phyloP scores from a whole-genome alignment of 2,329 filamentous ascomycete genomes.

The Ophiostoma angusticollis region DNA sequence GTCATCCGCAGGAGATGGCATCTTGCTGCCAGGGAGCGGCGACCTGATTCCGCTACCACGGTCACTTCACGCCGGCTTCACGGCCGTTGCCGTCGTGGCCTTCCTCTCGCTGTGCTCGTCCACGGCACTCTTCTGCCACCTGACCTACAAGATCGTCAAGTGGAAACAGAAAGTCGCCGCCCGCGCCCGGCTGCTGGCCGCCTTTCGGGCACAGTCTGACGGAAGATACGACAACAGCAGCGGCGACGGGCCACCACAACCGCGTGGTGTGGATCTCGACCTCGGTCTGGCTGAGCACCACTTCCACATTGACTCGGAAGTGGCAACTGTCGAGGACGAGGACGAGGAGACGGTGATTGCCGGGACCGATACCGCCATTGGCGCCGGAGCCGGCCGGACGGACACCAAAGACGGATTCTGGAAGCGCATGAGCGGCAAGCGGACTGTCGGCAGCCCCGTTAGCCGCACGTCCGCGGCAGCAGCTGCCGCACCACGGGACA shows the following conservation, averaged over 20 bases:
- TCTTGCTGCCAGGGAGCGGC: slow-evolving; percentile 11
- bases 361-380: too few species aligned
- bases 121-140: slow-evolving; percentile 15
- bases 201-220: too few species aligned
- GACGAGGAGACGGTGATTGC: too few species aligned
- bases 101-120: slow-evolving; percentile 17
- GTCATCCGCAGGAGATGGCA: neutral
- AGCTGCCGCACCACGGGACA: too few species aligned
- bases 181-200: too few species aligned
- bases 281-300: slow-evolving; percentile 18
- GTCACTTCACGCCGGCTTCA: slow-evolving; percentile 16
- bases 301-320: slow-evolving; percentile 8
- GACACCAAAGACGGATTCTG: neutral
- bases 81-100: slow-evolving; percentile 15
- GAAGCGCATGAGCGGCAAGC: too few species aligned
- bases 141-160: slow-evolving; percentile 18
- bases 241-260: neutral
- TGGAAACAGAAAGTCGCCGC: slow-evolving; percentile 15
- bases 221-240: too few species aligned
- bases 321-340: too few species aligned
- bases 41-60: slow-evolving; percentile 15
- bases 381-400: neutral
- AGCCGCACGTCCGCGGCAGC: too few species aligned
- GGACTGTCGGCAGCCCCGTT: too few species aligned
- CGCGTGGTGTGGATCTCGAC: slow-evolving; percentile 15